A percentile compares a stretch with the other conserved stretches of the same genome.
These are phyloP conservation scores for Candida smagusa DNA, from an alignment of 1,139 yeast species.

Conservation along the genomic window DNA sequence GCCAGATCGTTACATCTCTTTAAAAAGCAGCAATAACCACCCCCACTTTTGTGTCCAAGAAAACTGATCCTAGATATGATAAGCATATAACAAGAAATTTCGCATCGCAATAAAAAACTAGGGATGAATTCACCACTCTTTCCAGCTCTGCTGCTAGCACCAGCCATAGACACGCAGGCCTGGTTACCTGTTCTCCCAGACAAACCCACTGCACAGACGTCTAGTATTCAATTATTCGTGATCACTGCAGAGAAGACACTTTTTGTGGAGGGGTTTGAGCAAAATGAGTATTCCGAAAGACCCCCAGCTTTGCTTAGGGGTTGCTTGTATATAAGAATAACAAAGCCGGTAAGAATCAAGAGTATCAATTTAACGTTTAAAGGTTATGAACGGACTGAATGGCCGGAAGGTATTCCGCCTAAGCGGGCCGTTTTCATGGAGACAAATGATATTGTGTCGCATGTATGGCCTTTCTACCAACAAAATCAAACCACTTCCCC, in stretches of 20 bases:
- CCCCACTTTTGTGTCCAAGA: too few relatives aligned
- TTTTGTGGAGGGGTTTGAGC: constrained; percentile 78
- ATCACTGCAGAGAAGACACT: constrained; percentile 76
- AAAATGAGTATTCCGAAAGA: constrained; percentile 58
- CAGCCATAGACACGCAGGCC: constrained; percentile 8
- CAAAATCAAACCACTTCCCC: constrained; percentile 23
- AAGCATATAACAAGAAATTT: too few relatives aligned
- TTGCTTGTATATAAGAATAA: constrained; percentile 63
- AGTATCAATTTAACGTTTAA: constrained; percentile 61
- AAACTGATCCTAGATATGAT: too few relatives aligned
- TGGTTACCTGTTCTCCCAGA: constrained; percentile 45
- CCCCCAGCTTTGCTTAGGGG: constrained; percentile 89
- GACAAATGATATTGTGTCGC: constrained; percentile 62
- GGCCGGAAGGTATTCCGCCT: constrained; percentile 99
- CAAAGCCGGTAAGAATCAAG: constrained; percentile 76
- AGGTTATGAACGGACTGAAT: constrained; percentile 81
- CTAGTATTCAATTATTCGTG: constrained; percentile 49
- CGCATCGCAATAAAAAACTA: too few relatives aligned
- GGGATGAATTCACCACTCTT: constrained; percentile 26
- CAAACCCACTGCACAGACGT: constrained; percentile 44
- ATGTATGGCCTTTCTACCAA: constrained; percentile 90
- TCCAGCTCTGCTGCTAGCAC: constrained; percentile 27
- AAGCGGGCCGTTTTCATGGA: constrained; percentile 67
- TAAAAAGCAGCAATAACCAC: too few relatives aligned
- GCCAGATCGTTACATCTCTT: too few relatives aligned